Evolutionary conservation across 257 asterid genomes (phyloP), one percentile per base, ranked within the genome.

Genomic region (Ophiorrhiza pumila): DNA sequence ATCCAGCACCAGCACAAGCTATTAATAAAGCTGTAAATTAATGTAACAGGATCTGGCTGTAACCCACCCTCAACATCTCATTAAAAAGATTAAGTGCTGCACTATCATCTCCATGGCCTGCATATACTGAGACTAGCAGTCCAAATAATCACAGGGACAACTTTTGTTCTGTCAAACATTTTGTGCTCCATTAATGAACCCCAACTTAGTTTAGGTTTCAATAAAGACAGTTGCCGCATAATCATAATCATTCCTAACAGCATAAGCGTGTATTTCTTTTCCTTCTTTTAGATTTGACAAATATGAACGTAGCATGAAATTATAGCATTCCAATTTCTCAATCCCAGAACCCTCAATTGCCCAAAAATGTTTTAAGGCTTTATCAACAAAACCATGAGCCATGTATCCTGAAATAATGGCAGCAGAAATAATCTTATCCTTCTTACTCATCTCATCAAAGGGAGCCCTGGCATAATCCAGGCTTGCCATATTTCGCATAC

Each of bases 1-100:
- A 80, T 46, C 98, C 98, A 61, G 89, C 75, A 78, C 86, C 96
- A 73, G 96, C 96, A 73, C 98, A 91, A 37, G 94, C 97, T 57
- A 96, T 64, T 79, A 91, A 76, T 58, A 91, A 91, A 73, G 94
- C 84, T 45, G 96, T 89, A 73, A 93, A n/a, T n/a, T n/a, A n/a
- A 82, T 52, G 93, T 91, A 74, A 89, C 84, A 1, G 88, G 70
- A 68, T 91, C 96, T 50, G 98, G 98, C 63, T 75, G 79, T 71
- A 80, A 77, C 67, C 80, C 78, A 76, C 80, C 73, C 59, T 68
- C 74, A 87, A 65, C 97, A 93, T 93, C 81, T 87, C 78, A 17
- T 80, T 47, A 71, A 91, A 89, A 55, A 91, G 83, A 80, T 61
- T 8, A 61, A 93, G 84, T 35, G 95, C 96, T 13, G 65, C 43